These are phyloP conservation scores for Lepidopterella palustris DNA, from an alignment of 495 filamentous ascomycete species.

Conservation along the genomic window DNA sequence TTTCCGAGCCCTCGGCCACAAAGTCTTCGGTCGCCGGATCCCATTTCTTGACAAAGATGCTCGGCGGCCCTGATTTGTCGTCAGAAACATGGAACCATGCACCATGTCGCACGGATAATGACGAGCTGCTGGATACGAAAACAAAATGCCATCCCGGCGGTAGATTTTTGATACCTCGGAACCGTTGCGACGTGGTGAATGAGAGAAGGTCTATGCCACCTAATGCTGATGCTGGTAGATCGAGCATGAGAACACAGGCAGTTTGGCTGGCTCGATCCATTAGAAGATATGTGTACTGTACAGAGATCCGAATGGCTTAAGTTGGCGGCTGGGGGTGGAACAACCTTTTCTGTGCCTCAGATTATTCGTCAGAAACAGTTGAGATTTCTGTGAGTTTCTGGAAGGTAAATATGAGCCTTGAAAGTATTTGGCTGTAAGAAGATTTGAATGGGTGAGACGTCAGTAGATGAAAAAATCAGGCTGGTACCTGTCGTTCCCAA, in stretches of 20 bases:
- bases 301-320: no score
- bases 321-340: no score
- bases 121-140: constrained; percentile 43
- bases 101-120: constrained; percentile 50
- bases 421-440: no score
- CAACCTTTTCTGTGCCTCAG: no score
- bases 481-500: no score
- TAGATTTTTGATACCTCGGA: constrained; percentile 54
- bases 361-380: no score
- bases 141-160: constrained; percentile 55
- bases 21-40: constrained; percentile 39
- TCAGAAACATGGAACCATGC: constrained; percentile 50
- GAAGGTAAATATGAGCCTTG: no score
- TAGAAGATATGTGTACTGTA: no score
- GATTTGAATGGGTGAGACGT: no score
- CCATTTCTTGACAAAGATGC: constrained; percentile 54
- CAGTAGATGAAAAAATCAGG: no score
- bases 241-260: constrained; percentile 32
- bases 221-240: constrained; percentile 33
- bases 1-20: constrained; percentile 27
- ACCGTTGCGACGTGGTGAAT: constrained; percentile 42
- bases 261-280: constrained; percentile 19
- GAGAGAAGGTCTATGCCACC: constrained; percentile 40
- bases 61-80: constrained; percentile 29
- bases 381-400: no score